Evolutionary conservation across 2,329 filamentous ascomycete species (phyloP), one percentile per base, ranked within the genome.

Genomic region (Apiospora malaysiana): DNA sequence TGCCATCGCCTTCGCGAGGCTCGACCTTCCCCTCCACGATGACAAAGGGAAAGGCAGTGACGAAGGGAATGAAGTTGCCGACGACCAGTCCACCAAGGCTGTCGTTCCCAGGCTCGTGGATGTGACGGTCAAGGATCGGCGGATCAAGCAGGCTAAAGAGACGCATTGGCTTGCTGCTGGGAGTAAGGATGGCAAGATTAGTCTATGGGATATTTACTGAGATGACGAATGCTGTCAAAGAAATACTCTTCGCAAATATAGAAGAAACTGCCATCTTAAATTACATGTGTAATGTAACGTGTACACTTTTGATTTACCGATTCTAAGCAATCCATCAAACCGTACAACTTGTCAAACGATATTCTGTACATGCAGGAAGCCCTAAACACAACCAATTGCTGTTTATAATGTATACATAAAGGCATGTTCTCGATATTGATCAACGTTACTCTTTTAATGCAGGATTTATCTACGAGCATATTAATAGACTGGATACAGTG

Each of bases 151-250:
- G 75, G 91, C 92, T 14, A 90, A 88, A 77, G 85, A 84, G 68
- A 92, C 92, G 32, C 95, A 98, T 81, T 98, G 95, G 95, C 81
- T 98, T 68, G 96, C 92, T 23, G 94, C 90, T 0, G 96, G 96
- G 1, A 93, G 93, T 70, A 99, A 98, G 80, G 96, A 98, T 83
- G 96, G 95, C 23, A 97, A 97, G 80, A 90, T 98, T 73, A 97
- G 94, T 78, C 83, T 99, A 75, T 99, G 96, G 96, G 94, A 98
- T 83, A 91, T 98, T 71, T 99, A 96, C 80, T 95, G 77, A 83
- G 18, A 1, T n/a, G 6, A 9, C 12, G 4, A 23, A 47, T 47
- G 46, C 25, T 56, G 12, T 25, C 25, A 56, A 27, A n/a, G n/a
- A n/a, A n/a, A 2, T 18, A 9, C 14, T 12, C 4, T 18, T 18